Evolutionary conservation across 129 eudicot species (phyloP).

Genomic region (Artemisia annua): DNA sequence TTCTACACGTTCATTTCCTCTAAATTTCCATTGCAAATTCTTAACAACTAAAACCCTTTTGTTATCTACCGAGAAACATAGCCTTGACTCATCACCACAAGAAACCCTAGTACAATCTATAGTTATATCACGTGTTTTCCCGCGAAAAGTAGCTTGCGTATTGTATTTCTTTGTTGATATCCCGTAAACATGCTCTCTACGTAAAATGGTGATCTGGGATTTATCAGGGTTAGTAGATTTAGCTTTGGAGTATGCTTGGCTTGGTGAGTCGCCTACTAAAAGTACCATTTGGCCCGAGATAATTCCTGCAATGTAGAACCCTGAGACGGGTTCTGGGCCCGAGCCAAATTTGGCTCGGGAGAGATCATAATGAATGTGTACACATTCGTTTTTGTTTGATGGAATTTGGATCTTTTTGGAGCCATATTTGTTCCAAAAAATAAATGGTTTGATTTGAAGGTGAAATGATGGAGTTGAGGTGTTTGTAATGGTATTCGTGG

Average conservation of each 20-base stretch:
- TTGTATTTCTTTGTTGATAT: slow-evolving; percentile 40
- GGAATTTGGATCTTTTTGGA: slow-evolving; percentile 44
- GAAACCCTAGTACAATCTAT: slow-evolving; percentile 46
- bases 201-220: slow-evolving; percentile 43
- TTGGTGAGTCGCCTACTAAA: slow-evolving; percentile 48
- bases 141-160: slow-evolving; percentile 49
- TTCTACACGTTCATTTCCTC: slow-evolving; percentile 69
- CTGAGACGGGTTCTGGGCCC: slow-evolving; percentile 69
- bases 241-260: slow-evolving; percentile 43
- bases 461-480: slow-evolving; percentile 37
- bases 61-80: slow-evolving; percentile 44
- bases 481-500: not conserved
- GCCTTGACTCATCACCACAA: slow-evolving; percentile 44
- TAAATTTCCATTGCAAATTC: slow-evolving; percentile 74
- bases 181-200: slow-evolving; percentile 66
- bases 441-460: slow-evolving; percentile 60
- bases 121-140: slow-evolving; percentile 41
- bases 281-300: slow-evolving; percentile 46
- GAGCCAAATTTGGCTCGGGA: slow-evolving; percentile 59
- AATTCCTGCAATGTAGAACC: slow-evolving; percentile 54
- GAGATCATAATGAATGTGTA: slow-evolving; percentile 50
- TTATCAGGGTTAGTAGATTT: slow-evolving; percentile 21
- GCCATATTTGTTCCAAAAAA: slow-evolving; percentile 62
- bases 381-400: slow-evolving; percentile 1
- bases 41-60: slow-evolving; percentile 52